phyloP scores from a whole-genome alignment of 805 yeast genomes.

The Candida anglica region DNA sequence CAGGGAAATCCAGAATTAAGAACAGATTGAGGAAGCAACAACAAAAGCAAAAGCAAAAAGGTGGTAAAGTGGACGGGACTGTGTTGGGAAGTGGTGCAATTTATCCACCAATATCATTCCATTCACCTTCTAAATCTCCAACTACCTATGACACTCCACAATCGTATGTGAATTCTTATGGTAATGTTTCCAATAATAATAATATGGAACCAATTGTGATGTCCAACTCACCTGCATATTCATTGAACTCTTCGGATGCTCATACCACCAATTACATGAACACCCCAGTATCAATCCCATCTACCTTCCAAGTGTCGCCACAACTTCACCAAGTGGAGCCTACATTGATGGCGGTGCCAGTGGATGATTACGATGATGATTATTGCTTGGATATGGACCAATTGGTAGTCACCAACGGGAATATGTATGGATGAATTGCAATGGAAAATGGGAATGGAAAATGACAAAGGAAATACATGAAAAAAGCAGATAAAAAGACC shows the following conservation, averaged over 20 bases:
- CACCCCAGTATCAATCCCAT: constrained; percentile 1
- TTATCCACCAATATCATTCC: not conserved
- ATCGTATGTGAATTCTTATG: not conserved
- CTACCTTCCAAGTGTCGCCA: not conserved
- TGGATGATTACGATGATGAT: constrained; percentile 39
- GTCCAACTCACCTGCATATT: constrained; percentile 3
- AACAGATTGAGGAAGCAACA: constrained; percentile 36
- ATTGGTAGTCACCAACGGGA: constrained; percentile 15
- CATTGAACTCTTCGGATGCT: constrained; percentile 2
- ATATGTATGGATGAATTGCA: constrained; percentile 7
- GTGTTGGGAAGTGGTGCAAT: constrained; percentile 1
- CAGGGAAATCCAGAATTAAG: constrained; percentile 41
- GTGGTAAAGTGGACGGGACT: constrained; percentile 15
- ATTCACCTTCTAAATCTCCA: constrained; percentile 3
- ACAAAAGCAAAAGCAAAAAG: constrained; percentile 3
- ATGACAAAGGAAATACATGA: not conserved
- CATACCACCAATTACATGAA: not conserved
- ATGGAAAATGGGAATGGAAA: constrained; percentile 12
- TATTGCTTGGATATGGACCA: constrained; percentile 42
- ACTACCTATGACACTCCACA: constrained; percentile 3
- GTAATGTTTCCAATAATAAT: not conserved
- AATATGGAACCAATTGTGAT: not conserved
- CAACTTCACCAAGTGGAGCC: constrained; percentile 1
- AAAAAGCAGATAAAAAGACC: constrained; percentile 1
- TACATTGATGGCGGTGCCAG: not conserved